Base-by-base conservation (phyloP, 768 basidiomycete species). In the Trametes gibbosa region DNA sequence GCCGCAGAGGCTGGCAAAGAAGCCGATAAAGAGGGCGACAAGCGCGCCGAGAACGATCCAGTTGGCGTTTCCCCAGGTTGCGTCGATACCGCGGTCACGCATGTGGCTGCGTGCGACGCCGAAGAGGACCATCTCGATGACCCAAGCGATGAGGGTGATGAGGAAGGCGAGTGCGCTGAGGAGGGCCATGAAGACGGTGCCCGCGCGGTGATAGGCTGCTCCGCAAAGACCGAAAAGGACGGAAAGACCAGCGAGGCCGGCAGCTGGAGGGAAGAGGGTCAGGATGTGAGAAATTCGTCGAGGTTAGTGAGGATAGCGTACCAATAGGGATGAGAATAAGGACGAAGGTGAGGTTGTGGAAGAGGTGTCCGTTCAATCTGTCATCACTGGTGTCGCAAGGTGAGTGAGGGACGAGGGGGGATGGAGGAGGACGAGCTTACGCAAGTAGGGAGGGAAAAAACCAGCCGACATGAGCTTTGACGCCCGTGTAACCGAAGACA, bases 261-360 rank as follows among this genome's bases (percentile, higher is more conserved):
- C 87, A 53, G 81, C 85, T 84, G 57, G 16, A 40, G n/a, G 37
- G 9, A 3, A 50, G 12, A 40, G n/a, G n/a, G 24, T 17, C 23
- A 59, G 41, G 27, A 46, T 32, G 25, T 51, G 41, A 21, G 25
- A 14, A 24, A 29, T n/a, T n/a, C n/a, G 39, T 71, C 40, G 29
- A 49, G 51, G 10, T 37, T 3, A 9, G 7, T 3, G 27, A 8
- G 40, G 21, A 8, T 19, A 27, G 71, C 78, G 60, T 64, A 85
- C 87, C 87, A 65, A 95, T 85, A 32, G 92, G 90, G 70, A 92
- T 88, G 24, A 95, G 79, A 64, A 95, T 85, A 56, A 94, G 79
- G 14, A 80, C 76, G 69, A 75, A 81, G 16, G 92, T 92, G 60
- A 94, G 82, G 68, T 86, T 87, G 68, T 84, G 80, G 39, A 92